These are phyloP conservation scores for Catenaria anguillulae DNA, from an alignment of 371 early-diverging fungal species.

Conservation along the genomic window DNA sequence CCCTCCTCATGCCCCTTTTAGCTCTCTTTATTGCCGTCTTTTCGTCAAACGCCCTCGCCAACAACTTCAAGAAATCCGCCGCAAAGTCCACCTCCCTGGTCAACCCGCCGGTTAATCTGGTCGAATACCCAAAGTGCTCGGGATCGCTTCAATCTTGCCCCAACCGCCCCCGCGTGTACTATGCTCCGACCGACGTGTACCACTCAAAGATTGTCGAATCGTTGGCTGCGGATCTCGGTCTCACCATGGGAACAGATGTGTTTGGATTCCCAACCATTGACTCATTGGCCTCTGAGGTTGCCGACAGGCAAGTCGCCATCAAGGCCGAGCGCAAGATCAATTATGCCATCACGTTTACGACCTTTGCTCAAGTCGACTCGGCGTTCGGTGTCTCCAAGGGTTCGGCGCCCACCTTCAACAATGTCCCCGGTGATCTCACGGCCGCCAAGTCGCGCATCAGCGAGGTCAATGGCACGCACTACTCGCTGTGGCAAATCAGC, in stretches of 20 bases:
- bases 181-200: not conserved
- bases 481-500: not conserved
- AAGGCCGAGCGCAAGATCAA: not conserved
- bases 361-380: not conserved
- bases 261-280: not conserved
- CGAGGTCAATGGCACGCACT: not conserved
- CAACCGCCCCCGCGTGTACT: not conserved
- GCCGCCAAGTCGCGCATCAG: not conserved
- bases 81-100: slow-evolving; percentile 8
- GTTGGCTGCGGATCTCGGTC: not conserved
- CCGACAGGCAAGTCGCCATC: not conserved
- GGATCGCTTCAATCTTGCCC: not conserved
- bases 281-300: not conserved
- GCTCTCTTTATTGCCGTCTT: not conserved
- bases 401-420: not conserved
- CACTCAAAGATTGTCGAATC: not conserved
- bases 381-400: not conserved
- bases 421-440: not conserved
- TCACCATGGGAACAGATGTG: slow-evolving; percentile 7
- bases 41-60: slow-evolving; percentile 1
- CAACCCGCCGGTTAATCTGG: slow-evolving; percentile 4
- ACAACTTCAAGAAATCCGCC: slow-evolving; percentile 10
- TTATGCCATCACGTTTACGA: not conserved
- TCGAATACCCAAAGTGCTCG: not conserved
- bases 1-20: not conserved